Percentiles rank a stretch among this genome's conserved stretches.
phyloP scores from a whole-genome alignment of 2,329 filamentous ascomycete genomes.

The Ascochyta lentis region DNA sequence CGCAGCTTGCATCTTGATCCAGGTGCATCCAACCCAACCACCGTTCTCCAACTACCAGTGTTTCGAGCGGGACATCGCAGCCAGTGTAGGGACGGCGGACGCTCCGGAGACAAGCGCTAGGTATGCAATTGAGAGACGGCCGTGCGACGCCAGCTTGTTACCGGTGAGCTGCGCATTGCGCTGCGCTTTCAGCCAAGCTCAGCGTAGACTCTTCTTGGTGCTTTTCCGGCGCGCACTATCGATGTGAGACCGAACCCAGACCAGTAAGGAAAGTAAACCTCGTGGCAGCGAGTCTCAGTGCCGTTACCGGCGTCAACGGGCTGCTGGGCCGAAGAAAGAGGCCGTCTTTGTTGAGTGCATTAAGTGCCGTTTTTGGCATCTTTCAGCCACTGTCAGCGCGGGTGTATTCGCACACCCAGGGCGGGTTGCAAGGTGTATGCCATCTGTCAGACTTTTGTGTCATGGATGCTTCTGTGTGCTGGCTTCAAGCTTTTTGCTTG shows the following conservation, averaged over 20 bases:
- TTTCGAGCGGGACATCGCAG: background rate
- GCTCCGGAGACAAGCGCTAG: background rate
- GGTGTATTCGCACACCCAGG: conserved; percentile 12
- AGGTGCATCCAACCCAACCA: background rate
- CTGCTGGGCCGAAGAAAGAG: conserved; percentile 1
- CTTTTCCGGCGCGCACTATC: background rate
- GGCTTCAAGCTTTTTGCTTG: too few relatives aligned
- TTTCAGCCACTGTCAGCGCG: background rate
- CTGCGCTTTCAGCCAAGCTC: conserved; percentile 1
- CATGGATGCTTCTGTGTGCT: too few relatives aligned
- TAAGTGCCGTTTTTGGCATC: background rate
- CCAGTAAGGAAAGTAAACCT: background rate
- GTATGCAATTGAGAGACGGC: background rate
- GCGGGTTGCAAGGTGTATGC: background rate
- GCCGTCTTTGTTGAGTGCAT: background rate
- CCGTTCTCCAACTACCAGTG: background rate
- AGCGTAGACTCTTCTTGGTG: background rate
- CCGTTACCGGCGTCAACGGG: conserved; percentile 3
- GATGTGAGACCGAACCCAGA: background rate
- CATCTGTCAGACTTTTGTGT: background rate
- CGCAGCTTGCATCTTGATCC: background rate
- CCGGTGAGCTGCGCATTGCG: background rate
- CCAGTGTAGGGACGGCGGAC: background rate
- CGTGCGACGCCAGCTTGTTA: conserved; percentile 1
- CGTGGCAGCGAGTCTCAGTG: background rate